Evolutionary conservation across 768 basidiomycete species (phyloP), one percentile per base, ranked within the genome.

Genomic region (Butyriboletus loyo): DNA sequence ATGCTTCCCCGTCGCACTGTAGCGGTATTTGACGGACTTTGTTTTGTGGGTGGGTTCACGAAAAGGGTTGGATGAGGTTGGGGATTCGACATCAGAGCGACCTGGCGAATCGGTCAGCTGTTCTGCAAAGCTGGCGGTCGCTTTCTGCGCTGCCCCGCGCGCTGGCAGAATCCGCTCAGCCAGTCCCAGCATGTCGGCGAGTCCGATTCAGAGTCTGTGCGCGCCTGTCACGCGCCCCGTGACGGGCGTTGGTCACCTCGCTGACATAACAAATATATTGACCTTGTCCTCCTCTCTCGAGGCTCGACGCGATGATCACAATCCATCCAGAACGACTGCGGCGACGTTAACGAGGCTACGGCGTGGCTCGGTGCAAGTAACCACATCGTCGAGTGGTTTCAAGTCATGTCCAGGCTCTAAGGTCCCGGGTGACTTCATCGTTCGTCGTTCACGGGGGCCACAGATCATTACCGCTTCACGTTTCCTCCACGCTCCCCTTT

Each of bases 61-160:
- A 40, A 69, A 69, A 13, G 55, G 61, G 52, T 58, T 61, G 15
- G 61, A 56, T 4, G 63, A 30, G 0, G 50, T 25, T 0, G 59
- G 52, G 5, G 57, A 45, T 35, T 61, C 69, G 27, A 35, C 53
- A 21, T 71, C 69, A 21, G 69, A 59, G 40, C 54, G 56, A 46
- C 49, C 50, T 35, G 65, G 50, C 19, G 65, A 61, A 62, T 66
- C 56, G 17, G 58, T 60, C 32, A 68, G 64, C 38, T 76, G 74
- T 10, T 59, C 65, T 40, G 66, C 59, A 53, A 77, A 63, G 49
- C 55, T 63, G 4, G 61, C 66, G 2, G 59, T 49, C 40, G 75
- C 75, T 21, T 57, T 64, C 43, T 62, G 47, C 0, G 73, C 74
- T 4, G 75, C 72, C 24, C 63, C 66, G 8, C 75, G 73, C 28